Base-by-base conservation (phyloP, 1,284 basidiomycete genomes). In the Ceratobasidium sp. region DNA sequence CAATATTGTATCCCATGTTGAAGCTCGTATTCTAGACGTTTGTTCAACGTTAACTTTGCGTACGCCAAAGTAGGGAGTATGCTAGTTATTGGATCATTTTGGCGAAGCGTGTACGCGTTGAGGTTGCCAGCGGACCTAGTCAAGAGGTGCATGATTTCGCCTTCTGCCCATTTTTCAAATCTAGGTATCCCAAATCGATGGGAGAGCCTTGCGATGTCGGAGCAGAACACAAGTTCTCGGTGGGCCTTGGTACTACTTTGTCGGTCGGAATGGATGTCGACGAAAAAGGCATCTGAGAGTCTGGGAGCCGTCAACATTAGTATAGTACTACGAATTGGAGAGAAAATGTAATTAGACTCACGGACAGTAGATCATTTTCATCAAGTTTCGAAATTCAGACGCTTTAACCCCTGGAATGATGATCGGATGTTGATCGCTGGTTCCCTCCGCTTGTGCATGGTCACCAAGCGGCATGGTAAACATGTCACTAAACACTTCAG, bases 351-450 rank as follows among this genome's bases (percentile, higher is more conserved):
- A n/a, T n/a, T n/a, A 61, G 23, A 61, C 60, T 16, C 23, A 62
- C 60, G 28, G 60, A 21, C 3, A 36, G 32, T 65, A 65, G n/a
- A 65, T 36, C 43, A 62, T 62, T 30, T 48, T 48, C 28, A 62
- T 10, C 6, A 62, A n/a, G 43, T 32, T 62, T 5, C 28, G 60
- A 48, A 62, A 62, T 18, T 62, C 39, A 12, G 30, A 3, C 12
- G 60, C 39, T 10, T 26, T 45, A 9, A 62, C n/a, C 39, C 16
- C 39, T 10, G 28, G 28, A 23, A 53, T 53, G 14, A 50, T 50
- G 8, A 53, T 65, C 21, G 62, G 62, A 36, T 41, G 45, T 23
- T 53, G 46, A 39, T 65, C 32, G 4, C 28, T 34, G 26, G 4
- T 2, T 9, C 39, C 43, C 48, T 62, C 60, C 9, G 21, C 23